Evolutionary conservation across 768 basidiomycete species (phyloP), one percentile per base, ranked within the genome.

Genomic region (Sutorius australiensis): DNA sequence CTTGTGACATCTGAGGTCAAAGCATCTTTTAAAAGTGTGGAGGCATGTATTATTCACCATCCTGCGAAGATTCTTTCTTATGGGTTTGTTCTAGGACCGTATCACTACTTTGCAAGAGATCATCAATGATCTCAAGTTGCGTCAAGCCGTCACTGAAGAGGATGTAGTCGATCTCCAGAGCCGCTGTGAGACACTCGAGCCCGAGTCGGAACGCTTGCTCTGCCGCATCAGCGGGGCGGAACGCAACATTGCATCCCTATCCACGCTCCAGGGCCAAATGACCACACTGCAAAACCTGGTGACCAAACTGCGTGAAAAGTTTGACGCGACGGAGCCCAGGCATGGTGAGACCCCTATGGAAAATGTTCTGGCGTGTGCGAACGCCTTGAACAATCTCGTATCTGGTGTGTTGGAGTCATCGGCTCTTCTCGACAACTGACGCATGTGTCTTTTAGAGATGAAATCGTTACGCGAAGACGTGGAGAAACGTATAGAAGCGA

Each of bases 401-500:
- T 68, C 69, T 34, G 80, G 82, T 81, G 57, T 43, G 69, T 58
- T 16, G 30, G 28, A 11, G 48, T 34, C 38, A 9, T 33, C 51
- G 7, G 5, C 32, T 21, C n/a, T 12, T 10, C 11, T 36, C n/a
- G n/a, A 50, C 11, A 21, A 11, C 48, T 61, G 34, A 55, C 27
- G 9, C 21, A 5, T 31, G 14, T 24, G 11, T 21, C 7, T 19
- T 11, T 31, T 56, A 81, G 80, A 81, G 55, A 75, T 81, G 75
- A 74, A 68, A 48, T 54, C 50, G 7, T 64, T 82, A 38, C 74
- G 73, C 3, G 72, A 77, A 43, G 73, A 67, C 37, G 69, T 74
- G 5, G 73, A 76, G 49, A 69, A 68, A 46, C 76, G 80, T 51
- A 75, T 83, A 66, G 69, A 70, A 33, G 67, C 67, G 19, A 78